A percentile compares a stretch with the other conserved stretches of the same genome.
These are phyloP conservation scores for Fusarium sp. DNA, from an alignment of 2,329 filamentous ascomycete genomes.

Conservation along the genomic window DNA sequence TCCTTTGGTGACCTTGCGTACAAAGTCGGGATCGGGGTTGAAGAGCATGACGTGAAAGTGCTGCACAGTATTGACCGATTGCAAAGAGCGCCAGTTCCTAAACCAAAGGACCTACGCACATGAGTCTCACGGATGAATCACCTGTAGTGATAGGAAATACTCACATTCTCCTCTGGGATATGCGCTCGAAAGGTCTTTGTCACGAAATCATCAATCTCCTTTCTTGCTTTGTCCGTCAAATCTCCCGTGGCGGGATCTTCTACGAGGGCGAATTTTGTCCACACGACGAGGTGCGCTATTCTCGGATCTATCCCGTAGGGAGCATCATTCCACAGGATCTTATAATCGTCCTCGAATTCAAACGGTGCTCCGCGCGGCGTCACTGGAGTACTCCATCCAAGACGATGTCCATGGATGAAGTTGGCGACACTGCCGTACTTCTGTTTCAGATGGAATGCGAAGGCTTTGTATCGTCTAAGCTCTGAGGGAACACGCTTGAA, in stretches of 20 bases:
- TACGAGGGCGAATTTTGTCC: slow-evolving; percentile 86
- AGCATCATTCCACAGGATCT: slow-evolving; percentile 90
- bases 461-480: slow-evolving; percentile 79
- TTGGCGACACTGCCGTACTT: slow-evolving; percentile 80
- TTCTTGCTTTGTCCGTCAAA: slow-evolving; percentile 69
- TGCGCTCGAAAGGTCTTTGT: slow-evolving; percentile 68
- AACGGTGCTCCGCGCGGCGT: slow-evolving; percentile 51
- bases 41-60: slow-evolving; percentile 96
- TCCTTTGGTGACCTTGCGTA: slow-evolving; percentile 75
- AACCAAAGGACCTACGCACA: slow-evolving; percentile 55
- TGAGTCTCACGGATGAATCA: neutral
- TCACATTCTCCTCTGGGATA: slow-evolving; percentile 63
- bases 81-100: slow-evolving; percentile 84
- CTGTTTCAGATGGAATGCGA: slow-evolving; percentile 68
- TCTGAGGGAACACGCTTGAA: slow-evolving; percentile 83
- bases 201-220: slow-evolving; percentile 77
- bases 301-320: slow-evolving; percentile 84
- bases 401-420: slow-evolving; percentile 76
- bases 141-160: slow-evolving; percentile 30
- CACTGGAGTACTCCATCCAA: slow-evolving; percentile 71
- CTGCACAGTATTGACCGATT: slow-evolving; percentile 87
- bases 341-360: slow-evolving; percentile 65
- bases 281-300: slow-evolving; percentile 88
- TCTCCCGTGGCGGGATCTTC: slow-evolving; percentile 73
- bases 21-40: slow-evolving; percentile 74